Evolutionary conservation across 2,329 filamentous ascomycete species (phyloP).

Genomic region (Fusarium ambrosium): DNA sequence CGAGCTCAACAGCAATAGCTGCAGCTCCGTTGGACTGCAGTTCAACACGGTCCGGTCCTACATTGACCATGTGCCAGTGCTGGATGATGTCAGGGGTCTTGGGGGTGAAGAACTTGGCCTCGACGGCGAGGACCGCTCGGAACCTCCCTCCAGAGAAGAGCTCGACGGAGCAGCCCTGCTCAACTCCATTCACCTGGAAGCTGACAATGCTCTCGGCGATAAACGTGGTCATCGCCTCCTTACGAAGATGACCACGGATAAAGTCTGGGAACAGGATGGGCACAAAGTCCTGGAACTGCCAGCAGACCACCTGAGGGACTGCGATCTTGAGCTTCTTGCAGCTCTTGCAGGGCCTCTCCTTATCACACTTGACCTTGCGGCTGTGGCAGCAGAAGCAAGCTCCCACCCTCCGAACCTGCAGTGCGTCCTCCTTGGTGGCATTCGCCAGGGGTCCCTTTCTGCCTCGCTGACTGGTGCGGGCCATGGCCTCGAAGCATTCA

Average conservation of each 20-base stretch:
- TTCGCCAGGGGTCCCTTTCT: conserved; percentile 68
- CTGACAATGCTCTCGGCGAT: conserved; percentile 62
- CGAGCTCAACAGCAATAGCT: conserved; percentile 65
- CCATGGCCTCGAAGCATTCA: conserved; percentile 67
- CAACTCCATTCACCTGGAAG: conserved; percentile 58
- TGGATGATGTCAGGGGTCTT: conserved; percentile 62
- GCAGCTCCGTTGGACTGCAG: conserved; percentile 59
- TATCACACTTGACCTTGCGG: conserved; percentile 71
- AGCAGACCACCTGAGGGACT: conserved; percentile 69
- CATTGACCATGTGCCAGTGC: conserved; percentile 63
- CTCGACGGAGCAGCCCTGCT: conserved; percentile 59
- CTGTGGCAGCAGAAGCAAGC: conserved; percentile 72
- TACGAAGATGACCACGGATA: conserved; percentile 64
- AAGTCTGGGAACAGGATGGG: conserved; percentile 66
- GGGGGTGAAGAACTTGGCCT: conserved; percentile 66
- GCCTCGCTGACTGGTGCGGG: conserved; percentile 65
- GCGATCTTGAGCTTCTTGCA: conserved; percentile 65
- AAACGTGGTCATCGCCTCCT: conserved; percentile 64
- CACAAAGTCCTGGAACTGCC: conserved; percentile 70
- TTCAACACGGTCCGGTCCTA: conserved; percentile 54
- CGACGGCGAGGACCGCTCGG: conserved; percentile 59
- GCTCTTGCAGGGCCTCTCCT: conserved; percentile 68
- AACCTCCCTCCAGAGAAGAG: conserved; percentile 64
- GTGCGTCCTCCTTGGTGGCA: conserved; percentile 67
- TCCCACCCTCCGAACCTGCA: conserved; percentile 66